Conservation (phyloP, 169 alveolate genomes). For the Plasmodium berghei region DNA sequence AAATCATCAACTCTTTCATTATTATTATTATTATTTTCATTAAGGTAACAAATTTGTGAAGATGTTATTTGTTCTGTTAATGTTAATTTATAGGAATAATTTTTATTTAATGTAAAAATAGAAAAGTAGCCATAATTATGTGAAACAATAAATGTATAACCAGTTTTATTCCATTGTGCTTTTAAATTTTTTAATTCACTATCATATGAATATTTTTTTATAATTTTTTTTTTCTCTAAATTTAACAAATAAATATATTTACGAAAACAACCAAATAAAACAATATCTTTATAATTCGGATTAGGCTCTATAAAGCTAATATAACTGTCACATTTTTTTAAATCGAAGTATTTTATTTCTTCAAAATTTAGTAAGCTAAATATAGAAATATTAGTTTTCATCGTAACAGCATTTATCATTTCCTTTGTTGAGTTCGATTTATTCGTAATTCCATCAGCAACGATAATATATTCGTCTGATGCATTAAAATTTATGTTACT, state of each 20-base stretch:
- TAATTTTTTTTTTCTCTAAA: slow-evolving; percentile 48
- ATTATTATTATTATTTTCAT: slow-evolving; percentile 2
- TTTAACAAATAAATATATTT: slow-evolving; percentile 63
- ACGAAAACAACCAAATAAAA: slow-evolving; percentile 48
- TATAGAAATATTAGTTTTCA: slow-evolving; percentile 63
- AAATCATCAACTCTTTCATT: slow-evolving; percentile 14
- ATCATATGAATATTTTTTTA: slow-evolving; percentile 74
- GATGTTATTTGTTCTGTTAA: slow-evolving; percentile 67
- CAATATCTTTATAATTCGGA: slow-evolving; percentile 45
- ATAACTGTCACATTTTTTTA: slow-evolving; percentile 72
- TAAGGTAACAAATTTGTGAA: slow-evolving; percentile 22
- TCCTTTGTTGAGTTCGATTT: slow-evolving; percentile 61
- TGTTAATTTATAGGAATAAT: slow-evolving; percentile 45
- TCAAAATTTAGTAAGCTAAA: slow-evolving; percentile 35
- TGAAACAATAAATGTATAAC: slow-evolving; percentile 41
- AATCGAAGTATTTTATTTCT: slow-evolving; percentile 55
- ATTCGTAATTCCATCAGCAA: slow-evolving; percentile 75
- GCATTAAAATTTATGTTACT: slow-evolving; percentile 43
- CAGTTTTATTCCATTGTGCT: slow-evolving; percentile 66
- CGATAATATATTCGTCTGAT: slow-evolving; percentile 63
- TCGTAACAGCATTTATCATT: slow-evolving; percentile 56
- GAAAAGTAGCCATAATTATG: slow-evolving; percentile 76
- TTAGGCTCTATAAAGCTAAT: slow-evolving; percentile 68
- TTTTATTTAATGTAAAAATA: slow-evolving; percentile 40
- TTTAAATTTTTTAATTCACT: slow-evolving; percentile 54